Conservation (phyloP, 2,329 filamentous ascomycete genomes). For the Nigrospora sphaerica region DNA sequence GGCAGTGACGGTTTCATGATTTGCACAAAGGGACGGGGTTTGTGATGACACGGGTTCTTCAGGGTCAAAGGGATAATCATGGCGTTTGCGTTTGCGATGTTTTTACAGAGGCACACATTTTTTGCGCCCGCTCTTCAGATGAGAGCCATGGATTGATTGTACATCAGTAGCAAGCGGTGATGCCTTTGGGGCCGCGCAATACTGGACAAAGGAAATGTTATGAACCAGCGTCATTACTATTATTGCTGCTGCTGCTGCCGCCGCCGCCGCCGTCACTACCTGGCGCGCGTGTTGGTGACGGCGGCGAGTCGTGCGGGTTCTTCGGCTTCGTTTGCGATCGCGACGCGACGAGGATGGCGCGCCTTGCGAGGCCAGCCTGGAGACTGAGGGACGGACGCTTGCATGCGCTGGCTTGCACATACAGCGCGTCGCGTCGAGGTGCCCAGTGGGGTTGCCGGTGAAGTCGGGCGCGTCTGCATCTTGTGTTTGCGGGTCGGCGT, state of each 20-base stretch:
- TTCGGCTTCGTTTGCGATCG: too few relatives aligned
- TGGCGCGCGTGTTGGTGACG: not conserved
- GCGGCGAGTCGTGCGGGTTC: too few relatives aligned
- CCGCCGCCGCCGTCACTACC: too few relatives aligned
- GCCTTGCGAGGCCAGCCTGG: too few relatives aligned
- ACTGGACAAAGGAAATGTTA: constrained; percentile 26
- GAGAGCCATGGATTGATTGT: constrained; percentile 23
- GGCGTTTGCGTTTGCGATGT: constrained; percentile 34
- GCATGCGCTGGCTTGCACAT: too few relatives aligned
- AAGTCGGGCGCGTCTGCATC: too few relatives aligned
- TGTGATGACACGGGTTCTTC: constrained; percentile 28
- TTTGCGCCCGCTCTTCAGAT: not conserved
- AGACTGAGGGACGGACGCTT: too few relatives aligned
- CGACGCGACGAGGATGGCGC: too few relatives aligned
- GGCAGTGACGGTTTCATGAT: constrained; percentile 29
- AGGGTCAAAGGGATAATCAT: constrained; percentile 30
- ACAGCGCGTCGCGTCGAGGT: too few relatives aligned
- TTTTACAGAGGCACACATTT: constrained; percentile 14
- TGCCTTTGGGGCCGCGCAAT: constrained; percentile 15
- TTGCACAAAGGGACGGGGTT: constrained; percentile 28
- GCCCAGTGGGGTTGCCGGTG: too few relatives aligned
- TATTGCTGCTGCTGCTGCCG: not conserved
- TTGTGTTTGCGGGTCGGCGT: too few relatives aligned
- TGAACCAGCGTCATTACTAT: constrained; percentile 15
- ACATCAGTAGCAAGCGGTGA: constrained; percentile 31